Evolutionary conservation across 106 monocot genomes (phyloP).

Genomic region (Platanthera zijinensis): DNA sequence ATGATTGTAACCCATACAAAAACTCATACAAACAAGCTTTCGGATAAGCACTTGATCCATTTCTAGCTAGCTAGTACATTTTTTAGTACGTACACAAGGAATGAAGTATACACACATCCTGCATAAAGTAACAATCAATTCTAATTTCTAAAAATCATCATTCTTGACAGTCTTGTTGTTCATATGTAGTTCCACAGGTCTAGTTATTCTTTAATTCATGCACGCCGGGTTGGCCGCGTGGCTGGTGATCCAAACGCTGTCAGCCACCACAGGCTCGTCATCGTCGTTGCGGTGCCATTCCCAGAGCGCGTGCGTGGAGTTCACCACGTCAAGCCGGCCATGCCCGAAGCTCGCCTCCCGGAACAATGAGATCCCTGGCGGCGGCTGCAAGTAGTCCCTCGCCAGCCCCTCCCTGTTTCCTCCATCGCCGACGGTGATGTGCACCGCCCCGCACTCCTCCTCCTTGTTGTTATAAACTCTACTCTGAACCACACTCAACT

Average conservation of each 20-base stretch:
- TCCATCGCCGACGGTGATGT: conserved; percentile 60
- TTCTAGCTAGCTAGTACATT: too few relatives aligned
- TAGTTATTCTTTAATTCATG: neutral
- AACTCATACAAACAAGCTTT: too few relatives aligned
- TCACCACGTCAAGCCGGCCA: conserved; percentile 48
- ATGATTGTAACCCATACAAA: too few relatives aligned
- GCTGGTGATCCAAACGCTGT: conserved; percentile 56
- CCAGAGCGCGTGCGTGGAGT: conserved; percentile 66
- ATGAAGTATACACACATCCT: too few relatives aligned
- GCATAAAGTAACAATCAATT: too few relatives aligned
- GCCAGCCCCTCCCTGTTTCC: conserved; percentile 60
- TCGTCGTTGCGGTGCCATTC: conserved; percentile 84
- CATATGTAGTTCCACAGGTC: too few relatives aligned
- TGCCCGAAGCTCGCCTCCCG: conserved; percentile 90
- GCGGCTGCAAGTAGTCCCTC: conserved; percentile 21
- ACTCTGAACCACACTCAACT: conserved; percentile 13
- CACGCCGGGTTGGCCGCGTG: conserved; percentile 32
- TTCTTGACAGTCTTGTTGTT: too few relatives aligned
- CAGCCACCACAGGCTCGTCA: conserved; percentile 32
- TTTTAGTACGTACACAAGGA: too few relatives aligned
- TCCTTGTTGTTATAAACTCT: conserved; percentile 29
- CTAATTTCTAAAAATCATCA: too few relatives aligned
- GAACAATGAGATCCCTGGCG: conserved; percentile 51
- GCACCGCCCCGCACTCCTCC: conserved; percentile 38
- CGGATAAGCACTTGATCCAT: too few relatives aligned